These are phyloP conservation scores for Breynia disticha DNA, from an alignment of 441 rosid genomes.

Conservation along the genomic window DNA sequence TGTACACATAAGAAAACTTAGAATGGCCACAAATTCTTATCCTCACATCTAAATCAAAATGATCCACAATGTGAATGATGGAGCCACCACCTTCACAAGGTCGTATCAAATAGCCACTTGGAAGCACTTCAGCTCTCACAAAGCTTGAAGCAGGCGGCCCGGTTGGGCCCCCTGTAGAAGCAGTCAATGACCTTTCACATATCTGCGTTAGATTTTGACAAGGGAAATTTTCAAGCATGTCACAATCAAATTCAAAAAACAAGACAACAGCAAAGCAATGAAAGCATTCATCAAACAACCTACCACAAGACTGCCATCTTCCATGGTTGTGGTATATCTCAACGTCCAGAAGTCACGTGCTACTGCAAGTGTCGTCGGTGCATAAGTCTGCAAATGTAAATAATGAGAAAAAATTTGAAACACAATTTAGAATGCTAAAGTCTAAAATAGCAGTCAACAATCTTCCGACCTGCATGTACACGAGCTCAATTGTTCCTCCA, in stretches of 20 bases:
- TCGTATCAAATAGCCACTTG: conserved; percentile 87
- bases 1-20: neutral
- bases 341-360: conserved; percentile 99
- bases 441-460: neutral
- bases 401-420: neutral
- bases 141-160: conserved; percentile 73
- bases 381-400: conserved; percentile 49
- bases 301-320: conserved; percentile 92
- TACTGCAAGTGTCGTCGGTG: conserved; percentile 84
- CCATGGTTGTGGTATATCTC: conserved; percentile 77
- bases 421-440: neutral
- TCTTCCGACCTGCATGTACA: conserved; percentile 64
- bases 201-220: conserved; percentile 31
- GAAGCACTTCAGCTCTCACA: conserved; percentile 82
- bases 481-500: conserved; percentile 83
- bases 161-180: conserved; percentile 72
- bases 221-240: neutral
- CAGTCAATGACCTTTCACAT: conserved; percentile 84
- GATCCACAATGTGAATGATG: conserved; percentile 91
- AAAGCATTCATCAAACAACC: conserved; percentile 1
- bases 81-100: conserved; percentile 97
- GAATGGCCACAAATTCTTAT: neutral
- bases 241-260: neutral
- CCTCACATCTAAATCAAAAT: conserved; percentile 84
- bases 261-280: neutral